phyloP scores from a whole-genome alignment of 2,329 filamentous ascomycete genomes.

The Cercospora sp. region DNA sequence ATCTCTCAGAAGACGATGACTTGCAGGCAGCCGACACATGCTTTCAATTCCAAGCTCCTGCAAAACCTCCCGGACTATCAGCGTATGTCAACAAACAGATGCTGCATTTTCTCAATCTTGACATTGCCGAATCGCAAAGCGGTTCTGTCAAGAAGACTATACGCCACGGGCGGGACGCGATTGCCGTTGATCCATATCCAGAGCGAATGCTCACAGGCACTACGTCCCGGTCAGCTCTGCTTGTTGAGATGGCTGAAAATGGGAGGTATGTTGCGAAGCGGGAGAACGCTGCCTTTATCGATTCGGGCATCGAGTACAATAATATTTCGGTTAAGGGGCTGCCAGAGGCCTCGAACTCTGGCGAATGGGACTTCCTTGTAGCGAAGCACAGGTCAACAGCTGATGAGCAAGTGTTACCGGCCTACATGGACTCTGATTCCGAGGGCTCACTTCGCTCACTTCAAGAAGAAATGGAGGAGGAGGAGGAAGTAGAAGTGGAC shows the following conservation, averaged over 20 bases:
- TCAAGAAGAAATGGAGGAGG: slow-evolving; percentile 36
- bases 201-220: slow-evolving; percentile 20
- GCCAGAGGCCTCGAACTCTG: slow-evolving; percentile 10
- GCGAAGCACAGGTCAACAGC: slow-evolving; percentile 34
- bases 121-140: slow-evolving; percentile 8
- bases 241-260: slow-evolving; percentile 29
- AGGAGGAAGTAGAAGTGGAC: slow-evolving; percentile 54
- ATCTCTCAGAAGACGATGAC: slow-evolving; percentile 16
- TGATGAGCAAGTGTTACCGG: slow-evolving; percentile 39
- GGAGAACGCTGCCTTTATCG: slow-evolving; percentile 31
- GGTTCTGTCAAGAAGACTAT: slow-evolving; percentile 18
- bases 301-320: slow-evolving; percentile 21
- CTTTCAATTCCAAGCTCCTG: slow-evolving; percentile 28
- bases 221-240: slow-evolving; percentile 35
- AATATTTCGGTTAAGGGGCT: slow-evolving; percentile 18
- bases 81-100: slow-evolving; percentile 35
- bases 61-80: slow-evolving; percentile 25
- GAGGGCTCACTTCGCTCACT: slow-evolving; percentile 15
- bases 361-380: slow-evolving; percentile 34
- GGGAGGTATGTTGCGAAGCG: slow-evolving; percentile 30
- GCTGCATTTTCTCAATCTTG: slow-evolving; percentile 30
- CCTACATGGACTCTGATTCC: slow-evolving; percentile 18
- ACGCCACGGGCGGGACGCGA: slow-evolving; percentile 28
- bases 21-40: slow-evolving; percentile 22
- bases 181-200: slow-evolving; percentile 38